phyloP scores from a whole-genome alignment of 192 early-diverging fungal species.

The Physocladia obscura region DNA sequence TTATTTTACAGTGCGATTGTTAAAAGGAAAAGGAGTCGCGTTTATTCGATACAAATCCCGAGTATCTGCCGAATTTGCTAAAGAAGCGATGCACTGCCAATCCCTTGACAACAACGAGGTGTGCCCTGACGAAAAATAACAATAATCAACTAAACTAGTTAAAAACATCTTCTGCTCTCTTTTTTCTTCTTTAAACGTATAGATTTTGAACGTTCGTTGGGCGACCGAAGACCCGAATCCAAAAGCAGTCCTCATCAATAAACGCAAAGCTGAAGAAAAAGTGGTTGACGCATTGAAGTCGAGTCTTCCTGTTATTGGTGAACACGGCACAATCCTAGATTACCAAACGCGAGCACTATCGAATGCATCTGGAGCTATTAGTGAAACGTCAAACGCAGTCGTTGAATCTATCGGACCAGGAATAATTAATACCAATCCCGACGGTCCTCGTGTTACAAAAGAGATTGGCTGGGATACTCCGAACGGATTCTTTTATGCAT shows the following conservation, averaged over 20 bases:
- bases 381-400: background rate
- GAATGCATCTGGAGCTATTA: background rate
- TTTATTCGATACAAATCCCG: constrained; percentile 77
- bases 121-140: background rate
- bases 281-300: constrained; percentile 53
- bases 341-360: constrained; percentile 42
- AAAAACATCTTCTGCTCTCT: constrained; percentile 1
- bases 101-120: constrained; percentile 77
- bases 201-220: constrained; percentile 72
- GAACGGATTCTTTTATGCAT: constrained; percentile 27
- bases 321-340: constrained; percentile 53
- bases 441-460: background rate
- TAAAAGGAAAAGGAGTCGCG: constrained; percentile 72
- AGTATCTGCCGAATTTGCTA: constrained; percentile 81
- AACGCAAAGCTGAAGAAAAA: constrained; percentile 60
- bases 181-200: background rate
- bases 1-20: constrained; percentile 58
- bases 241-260: constrained; percentile 47
- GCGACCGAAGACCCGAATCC: constrained; percentile 83
- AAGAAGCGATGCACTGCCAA: constrained; percentile 84
- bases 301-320: constrained; percentile 57
- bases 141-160: background rate
- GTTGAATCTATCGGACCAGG: background rate
- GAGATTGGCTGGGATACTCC: constrained; percentile 25
- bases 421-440: background rate